phyloP scores from a whole-genome alignment of 2,329 filamentous ascomycete genomes.

The Ophiostoma australiae region DNA sequence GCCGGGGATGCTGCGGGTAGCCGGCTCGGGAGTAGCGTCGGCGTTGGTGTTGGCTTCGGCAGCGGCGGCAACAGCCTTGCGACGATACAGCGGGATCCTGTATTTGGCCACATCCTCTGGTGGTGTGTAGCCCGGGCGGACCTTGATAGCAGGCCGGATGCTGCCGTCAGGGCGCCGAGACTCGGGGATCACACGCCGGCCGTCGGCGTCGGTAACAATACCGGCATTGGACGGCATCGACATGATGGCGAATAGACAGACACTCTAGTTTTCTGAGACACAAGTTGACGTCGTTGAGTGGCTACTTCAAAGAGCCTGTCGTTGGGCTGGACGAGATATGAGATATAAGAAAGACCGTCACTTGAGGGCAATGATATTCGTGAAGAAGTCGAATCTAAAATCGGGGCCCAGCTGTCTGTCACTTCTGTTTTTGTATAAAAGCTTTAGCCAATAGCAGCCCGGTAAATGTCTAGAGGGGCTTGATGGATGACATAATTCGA shows the following conservation, averaged over 20 bases:
- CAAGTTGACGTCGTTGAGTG: not conserved
- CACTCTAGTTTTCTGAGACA: not conserved
- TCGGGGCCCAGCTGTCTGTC: not conserved
- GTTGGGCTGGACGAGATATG: not conserved
- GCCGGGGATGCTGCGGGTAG: not conserved
- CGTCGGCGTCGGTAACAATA: conserved; percentile 74
- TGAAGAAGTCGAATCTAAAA: conserved; percentile 10
- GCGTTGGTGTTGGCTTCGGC: conserved; percentile 28
- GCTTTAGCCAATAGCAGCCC: not conserved
- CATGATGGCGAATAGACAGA: not conserved
- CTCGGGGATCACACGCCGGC: conserved; percentile 82
- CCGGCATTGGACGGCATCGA: conserved; percentile 50
- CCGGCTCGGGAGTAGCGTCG: not conserved
- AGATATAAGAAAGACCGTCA: not conserved
- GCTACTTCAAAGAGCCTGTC: not conserved
- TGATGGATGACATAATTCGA: conserved; percentile 4
- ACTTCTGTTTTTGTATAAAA: not conserved
- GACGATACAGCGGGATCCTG: conserved; percentile 53
- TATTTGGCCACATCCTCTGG: conserved; percentile 95
- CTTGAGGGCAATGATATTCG: not conserved
- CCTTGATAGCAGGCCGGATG: conserved; percentile 88
- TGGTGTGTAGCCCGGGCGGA: conserved; percentile 86
- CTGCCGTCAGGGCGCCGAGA: conserved; percentile 83
- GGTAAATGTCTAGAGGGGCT: not conserved
- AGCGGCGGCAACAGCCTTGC: conserved; percentile 75